Percentiles rank a stretch among this genome's conserved stretches.
Conservation (phyloP, 2,329 filamentous ascomycete species). For the Talaromyces verruculosus region DNA sequence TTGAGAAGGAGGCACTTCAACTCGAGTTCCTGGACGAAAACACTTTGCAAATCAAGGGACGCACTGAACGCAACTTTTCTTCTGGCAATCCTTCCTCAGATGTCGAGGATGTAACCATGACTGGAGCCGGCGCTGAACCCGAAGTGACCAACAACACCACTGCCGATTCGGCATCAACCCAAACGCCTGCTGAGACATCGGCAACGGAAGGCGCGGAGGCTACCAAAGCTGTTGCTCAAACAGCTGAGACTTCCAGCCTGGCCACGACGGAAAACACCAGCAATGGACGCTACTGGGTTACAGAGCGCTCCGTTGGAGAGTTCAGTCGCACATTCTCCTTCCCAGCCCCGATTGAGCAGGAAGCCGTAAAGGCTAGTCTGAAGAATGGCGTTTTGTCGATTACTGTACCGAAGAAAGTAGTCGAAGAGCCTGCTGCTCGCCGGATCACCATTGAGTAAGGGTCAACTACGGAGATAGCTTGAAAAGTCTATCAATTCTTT, state of each 20-base stretch:
- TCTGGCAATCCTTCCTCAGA: slow-evolving; percentile 25
- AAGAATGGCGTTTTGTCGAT: slow-evolving; percentile 62
- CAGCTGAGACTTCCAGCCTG: background rate
- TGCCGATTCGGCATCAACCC: background rate
- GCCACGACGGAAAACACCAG: slow-evolving; percentile 24
- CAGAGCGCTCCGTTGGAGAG: slow-evolving; percentile 59
- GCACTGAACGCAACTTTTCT: slow-evolving; percentile 38
- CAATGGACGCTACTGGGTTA: slow-evolving; percentile 56
- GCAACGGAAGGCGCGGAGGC: background rate
- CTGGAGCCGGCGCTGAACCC: background rate
- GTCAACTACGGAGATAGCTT: background rate
- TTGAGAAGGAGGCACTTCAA: slow-evolving; percentile 47
- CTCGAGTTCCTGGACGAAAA: slow-evolving; percentile 51
- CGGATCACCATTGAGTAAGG: slow-evolving; percentile 59
- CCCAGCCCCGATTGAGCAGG: slow-evolving; percentile 58
- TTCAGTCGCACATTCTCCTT: slow-evolving; percentile 62
- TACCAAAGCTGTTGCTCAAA: background rate
- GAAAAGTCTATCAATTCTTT: background rate
- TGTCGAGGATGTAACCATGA: slow-evolving; percentile 5
- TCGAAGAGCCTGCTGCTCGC: slow-evolving; percentile 42
- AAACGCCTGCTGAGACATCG: background rate
- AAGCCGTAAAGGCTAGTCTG: slow-evolving; percentile 60
- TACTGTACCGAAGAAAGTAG: slow-evolving; percentile 57
- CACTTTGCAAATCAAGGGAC: slow-evolving; percentile 49
- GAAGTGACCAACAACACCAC: background rate